Evolutionary conservation across 352 stramenopile species (phyloP).

Genomic region (Phytophthora sojae): DNA sequence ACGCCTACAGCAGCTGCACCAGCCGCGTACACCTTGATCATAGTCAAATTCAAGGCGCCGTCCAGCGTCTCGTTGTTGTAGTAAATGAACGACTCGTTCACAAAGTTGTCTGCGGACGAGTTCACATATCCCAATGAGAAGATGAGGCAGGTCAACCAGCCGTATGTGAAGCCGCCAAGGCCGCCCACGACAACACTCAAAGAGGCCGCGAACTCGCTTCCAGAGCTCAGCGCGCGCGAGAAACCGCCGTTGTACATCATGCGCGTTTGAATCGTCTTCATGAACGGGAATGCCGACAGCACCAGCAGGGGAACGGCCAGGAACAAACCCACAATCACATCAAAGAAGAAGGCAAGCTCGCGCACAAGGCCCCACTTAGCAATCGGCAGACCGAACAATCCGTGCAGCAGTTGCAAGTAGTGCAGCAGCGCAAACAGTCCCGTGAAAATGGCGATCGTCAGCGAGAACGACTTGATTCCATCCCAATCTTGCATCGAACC

Average conservation of each 20-base stretch:
- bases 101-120: slow-evolving; percentile 68
- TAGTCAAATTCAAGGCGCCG: slow-evolving; percentile 60
- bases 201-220: slow-evolving; percentile 82
- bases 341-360: slow-evolving; percentile 89
- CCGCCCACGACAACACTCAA: slow-evolving; percentile 80
- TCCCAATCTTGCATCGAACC: slow-evolving; percentile 73
- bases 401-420: slow-evolving; percentile 80
- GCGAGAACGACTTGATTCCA: slow-evolving; percentile 71
- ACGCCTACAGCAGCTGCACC: slow-evolving; percentile 59
- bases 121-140: slow-evolving; percentile 90
- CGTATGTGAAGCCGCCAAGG: slow-evolving; percentile 78
- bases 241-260: slow-evolving; percentile 94
- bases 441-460: slow-evolving; percentile 75
- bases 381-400: slow-evolving; percentile 65
- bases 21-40: slow-evolving; percentile 79
- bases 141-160: slow-evolving; percentile 82
- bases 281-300: slow-evolving; percentile 87
- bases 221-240: slow-evolving; percentile 81
- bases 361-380: slow-evolving; percentile 74
- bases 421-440: slow-evolving; percentile 80
- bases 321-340: slow-evolving; percentile 85
- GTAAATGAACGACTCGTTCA: slow-evolving; percentile 88
- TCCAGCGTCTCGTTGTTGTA: slow-evolving; percentile 69
- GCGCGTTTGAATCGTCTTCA: slow-evolving; percentile 89
- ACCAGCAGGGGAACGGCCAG: slow-evolving; percentile 76